Evolutionary conservation across 331 rosid genomes (phyloP).

Genomic region (Pyracantha coccinea): DNA sequence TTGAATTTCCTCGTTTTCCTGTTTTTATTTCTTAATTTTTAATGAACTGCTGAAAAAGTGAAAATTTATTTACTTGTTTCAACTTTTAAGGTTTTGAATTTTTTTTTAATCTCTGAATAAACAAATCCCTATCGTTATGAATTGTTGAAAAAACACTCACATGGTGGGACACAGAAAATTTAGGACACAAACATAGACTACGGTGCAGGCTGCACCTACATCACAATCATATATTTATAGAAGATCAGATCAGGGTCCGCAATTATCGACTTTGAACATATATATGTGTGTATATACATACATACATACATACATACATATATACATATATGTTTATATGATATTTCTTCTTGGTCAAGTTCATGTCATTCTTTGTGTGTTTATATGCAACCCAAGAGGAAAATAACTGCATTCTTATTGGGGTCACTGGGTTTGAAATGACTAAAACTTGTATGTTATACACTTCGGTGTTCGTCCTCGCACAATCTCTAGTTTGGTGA

Average conservation of each 20-base stretch:
- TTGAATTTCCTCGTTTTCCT: not conserved
- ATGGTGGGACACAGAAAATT: constrained; percentile 6
- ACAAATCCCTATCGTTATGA: constrained; percentile 10
- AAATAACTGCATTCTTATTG: not conserved
- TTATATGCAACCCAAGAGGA: not conserved
- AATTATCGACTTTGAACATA: not conserved
- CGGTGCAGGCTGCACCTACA: not conserved
- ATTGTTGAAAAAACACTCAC: constrained; percentile 4
- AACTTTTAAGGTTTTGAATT: not conserved
- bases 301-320: not conserved
- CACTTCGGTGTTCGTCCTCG: not conserved
- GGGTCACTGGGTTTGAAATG: not conserved
- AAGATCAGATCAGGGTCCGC: not conserved
- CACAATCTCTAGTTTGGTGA: not conserved
- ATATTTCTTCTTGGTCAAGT: not conserved
- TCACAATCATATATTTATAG: not conserved
- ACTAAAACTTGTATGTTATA: not conserved
- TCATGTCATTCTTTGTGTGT: not conserved
- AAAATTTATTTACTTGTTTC: not conserved
- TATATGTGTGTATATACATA: not conserved
- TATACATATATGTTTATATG: not conserved
- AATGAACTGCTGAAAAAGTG: not conserved
- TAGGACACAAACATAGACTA: not conserved
- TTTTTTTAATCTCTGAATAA: not conserved
- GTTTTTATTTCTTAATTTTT: not conserved